Percentiles rank a stretch among this genome's conserved stretches.
Conservation (phyloP, 306 rosid species). For the Inga oerstediana region DNA sequence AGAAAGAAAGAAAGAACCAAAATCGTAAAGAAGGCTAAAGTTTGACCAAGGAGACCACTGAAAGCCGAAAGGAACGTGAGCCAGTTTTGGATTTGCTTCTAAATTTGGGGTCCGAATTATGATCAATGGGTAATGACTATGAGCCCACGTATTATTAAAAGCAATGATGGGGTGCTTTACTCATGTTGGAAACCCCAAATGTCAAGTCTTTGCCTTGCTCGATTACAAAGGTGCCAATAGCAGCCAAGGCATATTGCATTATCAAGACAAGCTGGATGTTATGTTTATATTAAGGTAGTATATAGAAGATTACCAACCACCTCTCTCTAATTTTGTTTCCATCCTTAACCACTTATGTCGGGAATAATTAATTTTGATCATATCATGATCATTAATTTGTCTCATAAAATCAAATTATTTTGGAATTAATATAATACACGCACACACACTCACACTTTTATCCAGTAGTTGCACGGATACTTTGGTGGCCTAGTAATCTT, state of each 20-base stretch:
- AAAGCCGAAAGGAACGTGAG: neutral
- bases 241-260: neutral
- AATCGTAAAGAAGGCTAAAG: neutral
- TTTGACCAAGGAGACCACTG: neutral
- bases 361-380: neutral
- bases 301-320: neutral
- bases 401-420: neutral
- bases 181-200: neutral
- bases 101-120: neutral
- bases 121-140: neutral
- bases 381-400: neutral
- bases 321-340: neutral
- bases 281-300: neutral
- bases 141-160: neutral
- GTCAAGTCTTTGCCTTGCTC: neutral
- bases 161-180: neutral
- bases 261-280: constrained; percentile 1
- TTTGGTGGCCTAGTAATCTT: neutral
- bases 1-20: too few relatives aligned
- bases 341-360: neutral
- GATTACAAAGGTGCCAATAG: neutral
- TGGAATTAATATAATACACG: neutral
- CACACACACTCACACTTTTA: neutral
- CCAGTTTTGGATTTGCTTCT: neutral
- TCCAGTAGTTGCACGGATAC: neutral